Evolutionary conservation across 2,329 filamentous ascomycete species (phyloP).

Genomic region (Elsinoe necatrix): DNA sequence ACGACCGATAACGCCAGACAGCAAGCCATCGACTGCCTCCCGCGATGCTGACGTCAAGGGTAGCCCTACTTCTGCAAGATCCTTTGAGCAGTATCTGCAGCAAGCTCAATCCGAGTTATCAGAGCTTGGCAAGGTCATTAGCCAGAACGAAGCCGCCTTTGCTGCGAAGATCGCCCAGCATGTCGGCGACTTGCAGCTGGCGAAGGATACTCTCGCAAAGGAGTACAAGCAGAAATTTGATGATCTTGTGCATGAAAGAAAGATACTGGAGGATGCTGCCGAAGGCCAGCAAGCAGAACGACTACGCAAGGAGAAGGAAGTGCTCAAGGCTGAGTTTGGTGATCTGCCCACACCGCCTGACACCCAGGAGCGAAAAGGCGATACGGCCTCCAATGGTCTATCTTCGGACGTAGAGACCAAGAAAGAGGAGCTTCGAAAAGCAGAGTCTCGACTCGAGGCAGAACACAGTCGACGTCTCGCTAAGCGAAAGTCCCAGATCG

Average conservation of each 20-base stretch:
- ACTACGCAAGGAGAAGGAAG: slow-evolving; percentile 27
- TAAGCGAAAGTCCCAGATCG: slow-evolving; percentile 30
- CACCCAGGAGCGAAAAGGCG: background rate
- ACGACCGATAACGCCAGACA: slow-evolving; percentile 16
- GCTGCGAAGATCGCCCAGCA: slow-evolving; percentile 31
- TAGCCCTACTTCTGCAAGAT: slow-evolving; percentile 15
- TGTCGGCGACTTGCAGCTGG: slow-evolving; percentile 29
- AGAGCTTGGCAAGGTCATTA: slow-evolving; percentile 29
- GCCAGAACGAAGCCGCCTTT: slow-evolving; percentile 29
- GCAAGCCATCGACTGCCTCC: background rate
- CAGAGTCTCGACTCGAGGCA: slow-evolving; percentile 28
- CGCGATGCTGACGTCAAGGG: background rate
- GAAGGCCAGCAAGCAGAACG: slow-evolving; percentile 25
- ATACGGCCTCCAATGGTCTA: background rate
- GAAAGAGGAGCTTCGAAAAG: slow-evolving; percentile 7
- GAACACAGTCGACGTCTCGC: slow-evolving; percentile 28
- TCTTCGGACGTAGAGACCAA: slow-evolving; percentile 5
- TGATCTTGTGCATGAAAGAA: slow-evolving; percentile 25
- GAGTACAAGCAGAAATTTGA: slow-evolving; percentile 30
- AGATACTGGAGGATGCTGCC: slow-evolving; percentile 26
- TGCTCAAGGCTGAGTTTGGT: slow-evolving; percentile 25
- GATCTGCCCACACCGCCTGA: slow-evolving; percentile 1
- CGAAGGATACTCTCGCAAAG: slow-evolving; percentile 28
- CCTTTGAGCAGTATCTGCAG: slow-evolving; percentile 31
- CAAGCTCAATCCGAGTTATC: slow-evolving; percentile 28